Evolutionary conservation across 129 eudicot species (phyloP).

Genomic region (Solidago caesia): DNA sequence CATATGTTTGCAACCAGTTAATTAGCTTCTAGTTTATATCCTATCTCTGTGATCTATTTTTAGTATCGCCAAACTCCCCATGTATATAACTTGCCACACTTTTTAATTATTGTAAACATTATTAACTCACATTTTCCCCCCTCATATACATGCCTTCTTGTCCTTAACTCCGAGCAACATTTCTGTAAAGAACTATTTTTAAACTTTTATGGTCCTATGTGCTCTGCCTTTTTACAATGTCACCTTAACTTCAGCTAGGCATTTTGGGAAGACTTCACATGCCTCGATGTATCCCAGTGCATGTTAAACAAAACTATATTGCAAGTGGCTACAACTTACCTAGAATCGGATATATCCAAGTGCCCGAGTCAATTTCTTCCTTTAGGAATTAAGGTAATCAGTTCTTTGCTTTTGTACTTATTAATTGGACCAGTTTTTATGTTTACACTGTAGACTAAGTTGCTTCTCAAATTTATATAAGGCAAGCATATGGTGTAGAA

Average conservation of each 20-base stretch:
- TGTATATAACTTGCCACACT: not conserved
- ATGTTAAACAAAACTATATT: conserved; percentile 74
- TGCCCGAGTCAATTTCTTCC: conserved; percentile 51
- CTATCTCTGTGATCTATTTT: not conserved
- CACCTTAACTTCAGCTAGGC: conserved; percentile 57
- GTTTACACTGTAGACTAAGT: conserved; percentile 11
- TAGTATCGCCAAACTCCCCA: not conserved
- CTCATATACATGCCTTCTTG: not conserved
- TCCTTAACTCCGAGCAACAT: not conserved
- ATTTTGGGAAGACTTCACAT: conserved; percentile 95
- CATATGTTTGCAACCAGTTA: not conserved
- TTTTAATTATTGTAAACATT: not conserved
- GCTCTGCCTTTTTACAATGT: conserved; percentile 9
- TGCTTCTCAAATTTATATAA: conserved; percentile 20
- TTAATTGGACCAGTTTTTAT: conserved; percentile 1
- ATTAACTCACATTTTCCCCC: not conserved
- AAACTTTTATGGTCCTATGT: not conserved
- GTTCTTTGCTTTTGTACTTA: not conserved
- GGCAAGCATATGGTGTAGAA: conserved; percentile 84
- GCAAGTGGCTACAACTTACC: conserved; percentile 69
- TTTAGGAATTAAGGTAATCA: conserved; percentile 61
- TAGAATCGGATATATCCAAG: conserved; percentile 51
- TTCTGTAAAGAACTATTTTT: not conserved
- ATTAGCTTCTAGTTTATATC: not conserved
- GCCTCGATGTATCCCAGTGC: conserved; percentile 91